These are phyloP conservation scores for Coniochaeta hoffmannii DNA, from an alignment of 2,329 filamentous ascomycete species.

Conservation along the genomic window DNA sequence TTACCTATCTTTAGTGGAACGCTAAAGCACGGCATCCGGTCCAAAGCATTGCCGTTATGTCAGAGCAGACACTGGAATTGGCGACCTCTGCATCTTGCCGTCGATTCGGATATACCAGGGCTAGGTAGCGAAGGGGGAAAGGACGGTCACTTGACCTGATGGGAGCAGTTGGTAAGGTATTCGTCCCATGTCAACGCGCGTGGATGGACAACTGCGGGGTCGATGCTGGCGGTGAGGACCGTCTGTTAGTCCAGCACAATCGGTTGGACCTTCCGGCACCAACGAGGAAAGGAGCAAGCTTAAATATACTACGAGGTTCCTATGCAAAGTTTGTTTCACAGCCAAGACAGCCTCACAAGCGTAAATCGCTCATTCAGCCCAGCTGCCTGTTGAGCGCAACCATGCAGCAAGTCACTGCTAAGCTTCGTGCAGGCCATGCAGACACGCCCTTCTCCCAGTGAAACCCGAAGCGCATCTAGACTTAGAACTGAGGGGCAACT, in stretches of 20 bases:
- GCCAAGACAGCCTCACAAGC: neutral
- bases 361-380: neutral
- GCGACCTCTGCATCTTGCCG: neutral
- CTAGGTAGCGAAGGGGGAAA: too few relatives aligned
- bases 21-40: neutral
- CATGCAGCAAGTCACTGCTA: too few relatives aligned
- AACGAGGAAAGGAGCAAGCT: neutral
- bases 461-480: neutral
- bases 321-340: too few relatives aligned
- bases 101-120: too few relatives aligned
- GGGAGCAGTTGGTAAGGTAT: neutral
- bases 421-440: too few relatives aligned
- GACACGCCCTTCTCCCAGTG: too few relatives aligned
- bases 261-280: neutral
- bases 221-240: neutral
- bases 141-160: neutral
- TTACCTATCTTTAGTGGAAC: neutral
- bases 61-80: neutral
- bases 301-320: too few relatives aligned
- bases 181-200: neutral
- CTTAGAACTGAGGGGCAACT: neutral
- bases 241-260: neutral
- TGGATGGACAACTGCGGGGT: neutral
- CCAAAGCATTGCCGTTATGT: conserved; percentile 1
- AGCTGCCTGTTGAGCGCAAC: neutral